Conservation (phyloP, 1,284 basidiomycete genomes). For the Cerioporus squamosus region DNA sequence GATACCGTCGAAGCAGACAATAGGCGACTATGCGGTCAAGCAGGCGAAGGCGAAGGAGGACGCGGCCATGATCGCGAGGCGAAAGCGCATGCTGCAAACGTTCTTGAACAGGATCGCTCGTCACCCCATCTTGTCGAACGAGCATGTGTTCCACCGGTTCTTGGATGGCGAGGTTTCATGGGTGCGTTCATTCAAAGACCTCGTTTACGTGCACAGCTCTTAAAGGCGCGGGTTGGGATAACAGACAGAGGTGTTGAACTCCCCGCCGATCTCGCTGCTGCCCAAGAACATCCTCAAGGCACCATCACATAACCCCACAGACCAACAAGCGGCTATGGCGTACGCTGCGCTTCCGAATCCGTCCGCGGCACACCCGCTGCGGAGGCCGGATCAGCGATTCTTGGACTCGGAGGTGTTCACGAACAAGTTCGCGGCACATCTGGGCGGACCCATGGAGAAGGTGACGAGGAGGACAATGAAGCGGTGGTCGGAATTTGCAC, state of each 20-base stretch:
- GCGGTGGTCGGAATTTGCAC: slow-evolving; percentile 91
- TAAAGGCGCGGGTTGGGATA: not conserved
- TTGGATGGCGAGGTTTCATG: slow-evolving; percentile 95
- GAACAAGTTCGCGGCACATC: slow-evolving; percentile 92
- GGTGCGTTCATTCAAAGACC: slow-evolving; percentile 52
- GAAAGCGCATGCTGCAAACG: slow-evolving; percentile 94
- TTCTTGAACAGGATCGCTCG: slow-evolving; percentile 90
- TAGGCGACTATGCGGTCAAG: slow-evolving; percentile 97
- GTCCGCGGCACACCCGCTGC: slow-evolving; percentile 83
- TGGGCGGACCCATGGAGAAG: slow-evolving; percentile 93
- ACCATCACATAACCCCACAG: slow-evolving; percentile 93
- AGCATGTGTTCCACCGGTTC: slow-evolving; percentile 95
- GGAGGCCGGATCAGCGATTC: slow-evolving; percentile 92
- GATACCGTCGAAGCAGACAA: slow-evolving; percentile 95
- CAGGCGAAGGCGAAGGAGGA: slow-evolving; percentile 98
- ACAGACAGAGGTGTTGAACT: slow-evolving; percentile 89
- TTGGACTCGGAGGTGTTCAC: slow-evolving; percentile 97
- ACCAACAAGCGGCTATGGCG: slow-evolving; percentile 72
- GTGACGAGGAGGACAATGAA: slow-evolving; percentile 91
- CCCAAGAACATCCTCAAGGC: slow-evolving; percentile 97
- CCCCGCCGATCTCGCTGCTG: slow-evolving; percentile 86
- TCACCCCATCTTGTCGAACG: slow-evolving; percentile 93
- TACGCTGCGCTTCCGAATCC: slow-evolving; percentile 90
- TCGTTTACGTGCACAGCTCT: not conserved
- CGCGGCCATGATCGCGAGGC: slow-evolving; percentile 86